Evolutionary conservation across 2,329 filamentous ascomycete species (phyloP), one percentile per base, ranked within the genome.

Genomic region (Dactylellina drechsleri): DNA sequence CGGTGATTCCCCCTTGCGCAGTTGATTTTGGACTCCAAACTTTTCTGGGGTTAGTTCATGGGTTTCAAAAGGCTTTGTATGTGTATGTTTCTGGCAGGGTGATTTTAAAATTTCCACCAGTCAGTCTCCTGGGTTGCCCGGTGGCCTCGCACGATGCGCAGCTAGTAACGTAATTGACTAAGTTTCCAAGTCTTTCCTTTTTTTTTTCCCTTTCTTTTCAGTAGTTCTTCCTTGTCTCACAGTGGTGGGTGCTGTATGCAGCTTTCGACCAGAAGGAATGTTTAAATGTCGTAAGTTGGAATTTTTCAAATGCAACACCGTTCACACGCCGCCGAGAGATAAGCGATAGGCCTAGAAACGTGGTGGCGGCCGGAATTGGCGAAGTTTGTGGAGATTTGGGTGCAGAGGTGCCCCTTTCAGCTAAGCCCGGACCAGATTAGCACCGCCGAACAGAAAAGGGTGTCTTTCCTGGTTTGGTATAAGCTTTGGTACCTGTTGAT

Each of bases 341-440:
- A 75, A 75, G 71, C 58, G 71, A 68, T 60, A 16, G 58, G 54
- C 65, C 71, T 75, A 67, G 64, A 75, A 75, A 75, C 71, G 71
- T 75, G 70, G 56, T 64, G 60, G 59, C 64, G 57, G 64, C 71
- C 71, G 71, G 71, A 75, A 68, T 59, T 65, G 71, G 71, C 71
- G 52, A 75, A 59, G 57, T 74, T 74, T 50, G 61, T 28, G 66
- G 66, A 61, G n/a, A 66, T 66, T 59, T 50, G 61, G 50, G 60
- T 16, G 36, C 36, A 65, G 28, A 50, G n/a, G 23, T 2, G 36
- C 52, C 43, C 61, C 50, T 56, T 65, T 65, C 49, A 56, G 28
- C 49, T 13, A 45, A 40, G 8, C 16, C 8, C 16, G 31, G 18
- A n/a, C 20, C 58, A 49, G 41, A 61, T 10, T 36, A 36, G 31